Percentiles rank a stretch among this genome's conserved stretches.
phyloP scores from a whole-genome alignment of 768 basidiomycete species.

The Tylopilus subfusipes region DNA sequence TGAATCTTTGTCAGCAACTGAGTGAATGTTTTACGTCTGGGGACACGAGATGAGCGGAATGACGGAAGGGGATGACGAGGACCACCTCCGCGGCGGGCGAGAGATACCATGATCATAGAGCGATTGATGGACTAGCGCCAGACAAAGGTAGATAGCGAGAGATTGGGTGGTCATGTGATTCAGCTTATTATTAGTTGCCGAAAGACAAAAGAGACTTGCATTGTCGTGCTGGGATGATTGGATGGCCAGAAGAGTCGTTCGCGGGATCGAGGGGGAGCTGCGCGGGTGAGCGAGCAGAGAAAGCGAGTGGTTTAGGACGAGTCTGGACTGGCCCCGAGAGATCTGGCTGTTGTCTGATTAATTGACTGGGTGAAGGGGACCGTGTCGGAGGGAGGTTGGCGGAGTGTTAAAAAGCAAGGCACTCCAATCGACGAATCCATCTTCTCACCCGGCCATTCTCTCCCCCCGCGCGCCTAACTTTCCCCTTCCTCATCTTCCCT shows the following conservation, averaged over 20 bases:
- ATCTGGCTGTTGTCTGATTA: too few species aligned
- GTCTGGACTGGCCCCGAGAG: too few species aligned
- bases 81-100: not conserved
- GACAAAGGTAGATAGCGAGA: not conserved
- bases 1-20: too few species aligned
- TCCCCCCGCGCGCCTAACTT: slow-evolving; percentile 21
- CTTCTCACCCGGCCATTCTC: slow-evolving; percentile 30
- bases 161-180: too few species aligned
- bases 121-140: too few species aligned
- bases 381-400: slow-evolving; percentile 11
- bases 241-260: too few species aligned
- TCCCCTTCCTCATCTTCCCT: not conserved
- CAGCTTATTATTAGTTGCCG: too few species aligned
- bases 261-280: too few species aligned
- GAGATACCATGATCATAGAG: not conserved
- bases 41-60: not conserved
- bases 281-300: too few species aligned
- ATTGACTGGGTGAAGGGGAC: slow-evolving; percentile 1
- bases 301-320: too few species aligned
- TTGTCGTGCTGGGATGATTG: too few species aligned
- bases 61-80: not conserved
- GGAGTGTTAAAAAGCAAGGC: slow-evolving; percentile 32
- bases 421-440: slow-evolving; percentile 17
- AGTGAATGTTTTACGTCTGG: not conserved
- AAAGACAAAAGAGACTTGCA: too few species aligned